Base-by-base conservation (phyloP, 2,329 filamentous ascomycete species). In the Colletotrichum sp. region DNA sequence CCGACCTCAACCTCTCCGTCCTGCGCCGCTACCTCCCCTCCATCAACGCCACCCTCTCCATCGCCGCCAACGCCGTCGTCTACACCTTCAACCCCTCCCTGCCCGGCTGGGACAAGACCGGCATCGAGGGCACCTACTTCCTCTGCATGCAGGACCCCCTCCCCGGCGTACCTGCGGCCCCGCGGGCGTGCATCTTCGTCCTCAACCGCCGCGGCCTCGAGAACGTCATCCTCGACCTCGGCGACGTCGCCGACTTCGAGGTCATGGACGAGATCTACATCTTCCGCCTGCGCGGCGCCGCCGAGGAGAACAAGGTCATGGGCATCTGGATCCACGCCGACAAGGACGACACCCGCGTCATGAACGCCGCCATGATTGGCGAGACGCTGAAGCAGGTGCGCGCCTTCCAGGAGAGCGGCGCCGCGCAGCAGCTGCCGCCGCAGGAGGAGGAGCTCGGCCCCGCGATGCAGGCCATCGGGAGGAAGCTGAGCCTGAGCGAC, bases 71-170 rank as follows among this genome's bases (percentile, higher is more conserved):
- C 81, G 94, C 94, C 30, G 95, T 97, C 43, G 90, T 98, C 79
- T 99, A 98, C 88, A 91, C 90, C 64, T 97, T 98, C 86, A 91
- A 90, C 77, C 88, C 91, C 63, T 85, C 88, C 6, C 89, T 92
- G 4, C 87, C 90, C 68, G 86, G 88, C 75, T 99, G 97, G 97
- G 94, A 97, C 82, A 98, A 98, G 87, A 91, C 91, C 61, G 94
- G 93, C 72, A 90, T 96, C 13, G 96, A 98, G 85, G 97, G 97
- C 52, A 94, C 95, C 15, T 88, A 99, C 78, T 99, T 99, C 83
- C 91, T 99, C 69, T 98, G 95, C 87, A 90, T 94, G 78, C 89
- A 91, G 81, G 83, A 85, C 79, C 88, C 85, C 77, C 77, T 87
- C 5, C 39, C 39, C 0, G 82, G 83, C 5, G 84, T 83, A 77